Conservation (phyloP, 139 green algal species). For the Closterium sp. region DNA sequence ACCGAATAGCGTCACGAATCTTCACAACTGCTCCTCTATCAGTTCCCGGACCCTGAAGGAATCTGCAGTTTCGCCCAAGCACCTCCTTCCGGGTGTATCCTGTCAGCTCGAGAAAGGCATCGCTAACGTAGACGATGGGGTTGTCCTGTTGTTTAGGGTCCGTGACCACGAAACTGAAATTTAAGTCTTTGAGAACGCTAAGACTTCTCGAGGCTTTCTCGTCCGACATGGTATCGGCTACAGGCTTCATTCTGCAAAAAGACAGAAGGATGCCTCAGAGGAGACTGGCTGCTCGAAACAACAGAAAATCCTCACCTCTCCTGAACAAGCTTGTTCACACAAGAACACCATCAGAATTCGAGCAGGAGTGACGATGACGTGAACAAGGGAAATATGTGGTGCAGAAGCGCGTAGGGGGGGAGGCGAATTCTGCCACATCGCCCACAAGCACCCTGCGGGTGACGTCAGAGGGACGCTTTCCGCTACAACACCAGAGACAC, state of each 20-base stretch:
- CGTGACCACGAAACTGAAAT: background rate
- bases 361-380: background rate
- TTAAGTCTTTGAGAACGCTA: background rate
- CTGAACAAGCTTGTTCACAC: too few species aligned
- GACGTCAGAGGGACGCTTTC: background rate
- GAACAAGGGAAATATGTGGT: background rate
- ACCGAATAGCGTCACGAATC: constrained; percentile 63
- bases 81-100: constrained; percentile 48
- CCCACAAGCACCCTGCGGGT: background rate
- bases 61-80: constrained; percentile 45
- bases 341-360: too few species aligned
- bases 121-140: background rate
- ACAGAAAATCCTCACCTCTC: too few species aligned
- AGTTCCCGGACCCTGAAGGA: constrained; percentile 66
- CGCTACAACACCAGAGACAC: background rate
- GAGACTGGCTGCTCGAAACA: too few species aligned
- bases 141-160: background rate
- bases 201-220: background rate
- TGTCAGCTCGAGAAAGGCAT: background rate
- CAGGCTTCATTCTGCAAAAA: background rate
- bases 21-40: constrained; percentile 70
- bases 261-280: too few species aligned
- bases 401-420: too few species aligned
- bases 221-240: background rate
- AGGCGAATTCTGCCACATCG: background rate